A percentile compares a stretch with the other conserved stretches of the same genome.
phyloP scores from a whole-genome alignment of 306 rosid species.

The Quillaja saponaria region DNA sequence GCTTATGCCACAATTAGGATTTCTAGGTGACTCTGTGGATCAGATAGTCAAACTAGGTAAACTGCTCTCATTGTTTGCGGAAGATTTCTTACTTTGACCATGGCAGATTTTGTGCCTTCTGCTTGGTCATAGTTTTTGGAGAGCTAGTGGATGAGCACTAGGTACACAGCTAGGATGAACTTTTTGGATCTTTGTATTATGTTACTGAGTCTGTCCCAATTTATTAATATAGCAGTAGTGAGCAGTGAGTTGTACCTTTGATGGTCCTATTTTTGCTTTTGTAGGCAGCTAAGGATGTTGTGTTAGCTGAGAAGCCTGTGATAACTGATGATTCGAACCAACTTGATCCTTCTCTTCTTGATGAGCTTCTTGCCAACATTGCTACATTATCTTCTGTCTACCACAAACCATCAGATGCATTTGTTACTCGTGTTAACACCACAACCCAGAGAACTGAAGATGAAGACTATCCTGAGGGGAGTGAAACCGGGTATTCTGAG shows the following conservation, averaged over 20 bases:
- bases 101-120: background rate
- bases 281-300: slow-evolving; percentile 99
- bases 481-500: slow-evolving; percentile 76
- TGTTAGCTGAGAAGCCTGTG: slow-evolving; percentile 97
- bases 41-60: slow-evolving; percentile 25
- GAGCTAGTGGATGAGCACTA: background rate
- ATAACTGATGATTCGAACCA: slow-evolving; percentile 93
- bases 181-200: background rate
- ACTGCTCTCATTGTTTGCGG: slow-evolving; percentile 1
- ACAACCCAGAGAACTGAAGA: slow-evolving; percentile 74
- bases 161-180: slow-evolving; percentile 11
- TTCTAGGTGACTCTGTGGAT: slow-evolving; percentile 3
- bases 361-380: slow-evolving; percentile 94
- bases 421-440: slow-evolving; percentile 75
- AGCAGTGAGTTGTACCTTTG: slow-evolving; percentile 23
- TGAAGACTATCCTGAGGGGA: slow-evolving; percentile 83
- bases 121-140: no score
- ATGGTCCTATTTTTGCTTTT: slow-evolving; percentile 36
- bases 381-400: slow-evolving; percentile 96
- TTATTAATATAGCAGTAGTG: background rate
- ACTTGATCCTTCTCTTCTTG: slow-evolving; percentile 88
- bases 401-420: slow-evolving; percentile 99
- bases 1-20: background rate
- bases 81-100: slow-evolving; percentile 14
- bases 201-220: slow-evolving; percentile 14